A percentile compares a stretch with the other conserved stretches of the same genome.
Evolutionary conservation across 345 rosid species (phyloP).

Genomic region (Eucalyptus regnans): DNA sequence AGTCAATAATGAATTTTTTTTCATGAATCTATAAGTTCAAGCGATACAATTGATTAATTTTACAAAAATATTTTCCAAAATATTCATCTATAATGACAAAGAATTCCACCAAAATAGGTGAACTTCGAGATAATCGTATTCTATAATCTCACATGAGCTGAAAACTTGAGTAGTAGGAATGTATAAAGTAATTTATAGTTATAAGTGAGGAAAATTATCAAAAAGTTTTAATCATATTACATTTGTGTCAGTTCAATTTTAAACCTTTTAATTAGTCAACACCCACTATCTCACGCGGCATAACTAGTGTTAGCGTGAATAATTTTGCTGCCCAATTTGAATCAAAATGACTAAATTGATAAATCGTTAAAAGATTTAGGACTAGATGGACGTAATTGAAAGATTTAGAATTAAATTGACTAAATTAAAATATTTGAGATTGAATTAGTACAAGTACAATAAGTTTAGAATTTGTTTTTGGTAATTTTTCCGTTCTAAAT

Average conservation of each 20-base stretch:
- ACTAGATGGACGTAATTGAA: rapidly evolving
- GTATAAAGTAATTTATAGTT: no score
- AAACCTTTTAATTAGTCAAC: no score
- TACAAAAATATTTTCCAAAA: no score
- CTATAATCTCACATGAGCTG: background rate
- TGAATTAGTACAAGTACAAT: rapidly evolving
- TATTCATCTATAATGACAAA: background rate
- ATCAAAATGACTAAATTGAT: no score
- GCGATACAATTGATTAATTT: background rate
- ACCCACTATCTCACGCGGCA: no score
- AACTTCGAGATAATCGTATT: background rate
- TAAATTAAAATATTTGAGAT: background rate
- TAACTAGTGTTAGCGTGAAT: no score
- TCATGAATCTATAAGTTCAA: background rate
- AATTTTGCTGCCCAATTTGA: no score
- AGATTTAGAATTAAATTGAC: background rate
- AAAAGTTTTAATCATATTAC: no score
- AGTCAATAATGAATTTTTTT: background rate
- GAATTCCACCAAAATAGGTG: background rate
- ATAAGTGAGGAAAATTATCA: no score
- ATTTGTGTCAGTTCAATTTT: no score
- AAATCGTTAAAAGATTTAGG: no score
- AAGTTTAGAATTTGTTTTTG: background rate
- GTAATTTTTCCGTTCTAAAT: background rate
- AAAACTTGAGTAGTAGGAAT: no score